Evolutionary conservation across 352 stramenopile species (phyloP).

Genomic region (Phytophthora hybrid): DNA sequence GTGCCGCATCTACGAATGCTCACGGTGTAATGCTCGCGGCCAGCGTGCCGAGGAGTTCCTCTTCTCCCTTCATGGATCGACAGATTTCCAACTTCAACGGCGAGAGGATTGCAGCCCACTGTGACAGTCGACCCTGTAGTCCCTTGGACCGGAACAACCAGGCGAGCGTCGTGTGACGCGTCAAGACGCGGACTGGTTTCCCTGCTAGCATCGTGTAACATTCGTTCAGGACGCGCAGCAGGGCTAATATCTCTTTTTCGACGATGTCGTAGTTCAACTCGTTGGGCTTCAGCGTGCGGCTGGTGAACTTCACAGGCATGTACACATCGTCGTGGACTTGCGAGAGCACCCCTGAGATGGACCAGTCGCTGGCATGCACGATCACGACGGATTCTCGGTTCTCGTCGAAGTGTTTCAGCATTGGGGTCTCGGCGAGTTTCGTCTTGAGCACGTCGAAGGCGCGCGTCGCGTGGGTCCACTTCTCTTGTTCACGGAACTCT

Average conservation of each 20-base stretch:
- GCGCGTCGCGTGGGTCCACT: no score
- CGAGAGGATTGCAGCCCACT: no score
- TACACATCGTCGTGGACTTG: conserved; percentile 26
- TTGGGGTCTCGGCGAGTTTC: no score
- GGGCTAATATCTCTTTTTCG: no score
- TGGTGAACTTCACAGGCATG: background rate
- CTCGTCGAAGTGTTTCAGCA: conserved; percentile 19
- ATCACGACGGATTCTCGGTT: background rate
- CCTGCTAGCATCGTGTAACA: conserved; percentile 8
- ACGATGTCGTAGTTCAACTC: no score
- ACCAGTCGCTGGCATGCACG: conserved; percentile 6
- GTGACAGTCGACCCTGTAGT: background rate
- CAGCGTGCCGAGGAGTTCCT: background rate
- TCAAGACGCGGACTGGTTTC: conserved; percentile 3
- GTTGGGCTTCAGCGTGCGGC: no score
- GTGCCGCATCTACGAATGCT: background rate
- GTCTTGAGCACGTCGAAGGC: no score
- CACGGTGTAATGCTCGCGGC: conserved; percentile 13
- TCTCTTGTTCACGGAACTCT: no score
- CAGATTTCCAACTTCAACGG: conserved; percentile 5
- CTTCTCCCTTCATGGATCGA: conserved; percentile 1
- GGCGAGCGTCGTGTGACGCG: background rate
- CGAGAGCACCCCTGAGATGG: conserved; percentile 6
- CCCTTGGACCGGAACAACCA: background rate
- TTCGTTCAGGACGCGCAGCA: no score